phyloP scores from a whole-genome alignment of 768 basidiomycete species.

The Tephrocybe sp. region DNA sequence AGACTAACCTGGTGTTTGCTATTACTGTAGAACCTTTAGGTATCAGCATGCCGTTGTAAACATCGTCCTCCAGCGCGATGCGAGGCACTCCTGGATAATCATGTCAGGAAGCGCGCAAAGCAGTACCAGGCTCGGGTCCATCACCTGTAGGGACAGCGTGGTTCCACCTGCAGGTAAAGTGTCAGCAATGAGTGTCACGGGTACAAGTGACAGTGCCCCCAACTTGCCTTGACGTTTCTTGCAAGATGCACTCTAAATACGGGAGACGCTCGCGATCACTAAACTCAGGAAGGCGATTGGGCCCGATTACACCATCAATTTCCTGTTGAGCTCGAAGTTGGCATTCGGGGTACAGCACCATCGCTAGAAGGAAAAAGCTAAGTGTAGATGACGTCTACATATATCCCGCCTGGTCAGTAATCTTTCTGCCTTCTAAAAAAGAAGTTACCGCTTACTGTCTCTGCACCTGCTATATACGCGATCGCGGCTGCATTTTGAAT shows the following conservation, averaged over 20 bases:
- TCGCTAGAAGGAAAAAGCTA: constrained; percentile 32
- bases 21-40: constrained; percentile 39
- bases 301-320: constrained; percentile 34
- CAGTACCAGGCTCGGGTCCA: too few relatives aligned
- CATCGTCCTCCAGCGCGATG: background rate
- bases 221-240: constrained; percentile 19
- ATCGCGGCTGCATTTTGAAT: constrained; percentile 16
- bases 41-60: constrained; percentile 1
- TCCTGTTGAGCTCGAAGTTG: constrained; percentile 35
- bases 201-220: background rate
- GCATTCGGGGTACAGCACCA: constrained; percentile 34
- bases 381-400: constrained; percentile 25
- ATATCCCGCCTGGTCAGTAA: background rate
- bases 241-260: constrained; percentile 32
- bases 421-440: too few relatives aligned
- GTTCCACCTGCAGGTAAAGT: constrained; percentile 23
- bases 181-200: background rate
- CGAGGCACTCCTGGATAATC: background rate
- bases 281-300: constrained; percentile 31
- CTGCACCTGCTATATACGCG: constrained; percentile 27
- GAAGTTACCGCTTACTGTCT: constrained; percentile 27
- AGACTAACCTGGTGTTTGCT: constrained; percentile 33
- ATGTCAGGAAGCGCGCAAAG: too few relatives aligned
- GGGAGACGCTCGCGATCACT: constrained; percentile 27
- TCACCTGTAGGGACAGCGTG: constrained; percentile 19